phyloP scores from a whole-genome alignment of 1,284 basidiomycete species.

The Malassezia slooffiae region DNA sequence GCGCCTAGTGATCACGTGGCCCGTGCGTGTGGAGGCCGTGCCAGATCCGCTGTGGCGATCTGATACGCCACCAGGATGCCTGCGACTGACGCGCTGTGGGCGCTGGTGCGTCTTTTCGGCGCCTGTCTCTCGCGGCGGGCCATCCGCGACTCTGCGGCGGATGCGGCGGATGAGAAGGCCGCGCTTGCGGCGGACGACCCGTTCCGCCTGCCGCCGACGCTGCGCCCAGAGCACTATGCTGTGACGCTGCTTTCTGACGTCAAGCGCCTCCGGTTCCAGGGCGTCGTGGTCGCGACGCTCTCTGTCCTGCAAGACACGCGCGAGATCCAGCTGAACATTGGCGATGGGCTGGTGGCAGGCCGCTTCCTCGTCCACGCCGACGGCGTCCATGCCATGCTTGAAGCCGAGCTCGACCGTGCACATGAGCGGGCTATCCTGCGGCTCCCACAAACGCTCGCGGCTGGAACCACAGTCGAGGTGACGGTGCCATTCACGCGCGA shows the following conservation, averaged over 20 bases:
- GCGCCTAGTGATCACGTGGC: too few relatives aligned
- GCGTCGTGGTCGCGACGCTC: conserved; percentile 66
- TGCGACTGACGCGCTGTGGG: too few relatives aligned
- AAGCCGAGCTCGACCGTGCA: conserved; percentile 47
- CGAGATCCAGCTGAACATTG: conserved; percentile 45
- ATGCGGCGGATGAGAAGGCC: too few relatives aligned
- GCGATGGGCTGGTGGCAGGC: conserved; percentile 57
- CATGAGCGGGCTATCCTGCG: conserved; percentile 19
- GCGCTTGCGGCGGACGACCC: too few relatives aligned
- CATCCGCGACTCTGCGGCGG: too few relatives aligned
- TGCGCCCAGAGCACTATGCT: conserved; percentile 67
- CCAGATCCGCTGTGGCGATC: too few relatives aligned
- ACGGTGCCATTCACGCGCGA: conserved; percentile 16
- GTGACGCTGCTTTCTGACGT: conserved; percentile 68
- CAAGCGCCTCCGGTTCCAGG: conserved; percentile 60
- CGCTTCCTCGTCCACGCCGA: conserved; percentile 57
- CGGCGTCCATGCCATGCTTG: conserved; percentile 51
- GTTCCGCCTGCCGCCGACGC: conserved; percentile 65
- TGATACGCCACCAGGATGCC: too few relatives aligned
- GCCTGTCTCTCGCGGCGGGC: too few relatives aligned
- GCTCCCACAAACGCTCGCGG: conserved; percentile 9
- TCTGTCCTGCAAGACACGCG: conserved; percentile 58
- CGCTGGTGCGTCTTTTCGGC: too few relatives aligned
- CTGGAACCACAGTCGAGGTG: conserved; percentile 14
- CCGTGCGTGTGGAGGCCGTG: too few relatives aligned